Percentiles rank a stretch among this genome's conserved stretches.
Evolutionary conservation across 164 flowering plant species (phyloP).

Genomic region (Liquidambar formosana): DNA sequence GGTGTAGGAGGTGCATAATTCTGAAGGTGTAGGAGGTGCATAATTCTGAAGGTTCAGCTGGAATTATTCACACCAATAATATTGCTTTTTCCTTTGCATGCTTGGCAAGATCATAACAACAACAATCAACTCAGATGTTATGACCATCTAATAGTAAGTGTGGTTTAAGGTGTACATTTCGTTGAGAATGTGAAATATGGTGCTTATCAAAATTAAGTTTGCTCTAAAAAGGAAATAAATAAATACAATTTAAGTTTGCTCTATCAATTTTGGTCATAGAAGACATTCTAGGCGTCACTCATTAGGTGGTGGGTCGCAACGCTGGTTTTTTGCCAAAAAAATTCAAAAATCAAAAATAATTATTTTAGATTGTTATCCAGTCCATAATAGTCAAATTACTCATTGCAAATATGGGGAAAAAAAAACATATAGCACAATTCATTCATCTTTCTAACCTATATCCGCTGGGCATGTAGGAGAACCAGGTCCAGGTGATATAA

Average conservation of each 20-base stretch:
- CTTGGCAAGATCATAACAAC: background rate
- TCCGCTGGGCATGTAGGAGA: conserved; percentile 82
- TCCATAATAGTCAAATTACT: too few relatives aligned
- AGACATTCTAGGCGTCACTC: background rate
- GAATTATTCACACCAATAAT: conserved; percentile 1
- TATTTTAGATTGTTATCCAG: too few relatives aligned
- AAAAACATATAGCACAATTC: background rate
- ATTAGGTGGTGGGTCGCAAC: background rate
- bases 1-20: conserved; percentile 2
- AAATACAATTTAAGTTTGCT: too few relatives aligned
- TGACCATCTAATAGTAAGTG: background rate
- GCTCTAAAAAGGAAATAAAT: too few relatives aligned
- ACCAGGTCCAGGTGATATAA: conserved; percentile 99
- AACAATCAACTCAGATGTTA: background rate
- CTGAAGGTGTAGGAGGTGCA: conserved; percentile 5
- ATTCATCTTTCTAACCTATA: conserved; percentile 59
- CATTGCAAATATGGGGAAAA: background rate
- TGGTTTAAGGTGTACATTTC: too few relatives aligned
- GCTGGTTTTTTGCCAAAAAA: too few relatives aligned
- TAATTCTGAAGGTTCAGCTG: conserved; percentile 4
- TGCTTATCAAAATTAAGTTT: background rate
- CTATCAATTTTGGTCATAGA: background rate
- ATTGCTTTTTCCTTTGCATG: background rate
- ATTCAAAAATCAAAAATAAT: too few relatives aligned
- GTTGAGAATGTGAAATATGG: too few relatives aligned